Conservation (phyloP, 495 filamentous ascomycete species). For the Aspergillus taichungensis region DNA sequence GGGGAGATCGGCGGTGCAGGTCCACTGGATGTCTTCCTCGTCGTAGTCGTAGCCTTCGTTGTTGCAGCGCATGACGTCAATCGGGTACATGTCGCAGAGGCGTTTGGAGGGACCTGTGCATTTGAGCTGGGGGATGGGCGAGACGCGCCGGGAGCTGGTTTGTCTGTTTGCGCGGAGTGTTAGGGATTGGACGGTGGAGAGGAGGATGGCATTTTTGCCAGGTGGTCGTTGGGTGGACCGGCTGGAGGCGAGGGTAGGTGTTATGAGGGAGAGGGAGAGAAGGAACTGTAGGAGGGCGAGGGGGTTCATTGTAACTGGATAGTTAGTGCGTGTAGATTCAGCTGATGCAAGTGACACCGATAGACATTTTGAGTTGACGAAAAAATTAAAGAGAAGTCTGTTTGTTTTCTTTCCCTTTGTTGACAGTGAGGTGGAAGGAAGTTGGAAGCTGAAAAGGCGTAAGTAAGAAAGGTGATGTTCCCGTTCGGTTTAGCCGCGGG, state of each 20-base stretch:
- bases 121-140: slow-evolving; percentile 71
- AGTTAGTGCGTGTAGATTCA: background rate
- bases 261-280: slow-evolving; percentile 20
- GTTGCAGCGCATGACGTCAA: slow-evolving; percentile 80
- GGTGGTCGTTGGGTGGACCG: slow-evolving; percentile 25
- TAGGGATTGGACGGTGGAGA: slow-evolving; percentile 67
- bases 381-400: background rate
- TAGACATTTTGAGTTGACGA: background rate
- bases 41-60: slow-evolving; percentile 69
- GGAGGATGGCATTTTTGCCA: slow-evolving; percentile 54
- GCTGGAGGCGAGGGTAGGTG: slow-evolving; percentile 22
- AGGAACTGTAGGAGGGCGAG: slow-evolving; percentile 5
- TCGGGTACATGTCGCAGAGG: slow-evolving; percentile 50
- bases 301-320: slow-evolving; percentile 7
- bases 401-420: background rate
- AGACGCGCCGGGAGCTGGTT: slow-evolving; percentile 68
- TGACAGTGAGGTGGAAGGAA: background rate
- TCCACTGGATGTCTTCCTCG: slow-evolving; percentile 74
- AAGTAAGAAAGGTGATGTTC: no score
- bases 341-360: background rate
- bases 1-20: slow-evolving; percentile 72
- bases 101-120: slow-evolving; percentile 62
- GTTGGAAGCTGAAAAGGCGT: no score
- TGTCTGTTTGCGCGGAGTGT: slow-evolving; percentile 57
- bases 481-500: no score